These are phyloP conservation scores for Fraxinus floribunda DNA, from an alignment of 305 asterid genomes.

Conservation along the genomic window DNA sequence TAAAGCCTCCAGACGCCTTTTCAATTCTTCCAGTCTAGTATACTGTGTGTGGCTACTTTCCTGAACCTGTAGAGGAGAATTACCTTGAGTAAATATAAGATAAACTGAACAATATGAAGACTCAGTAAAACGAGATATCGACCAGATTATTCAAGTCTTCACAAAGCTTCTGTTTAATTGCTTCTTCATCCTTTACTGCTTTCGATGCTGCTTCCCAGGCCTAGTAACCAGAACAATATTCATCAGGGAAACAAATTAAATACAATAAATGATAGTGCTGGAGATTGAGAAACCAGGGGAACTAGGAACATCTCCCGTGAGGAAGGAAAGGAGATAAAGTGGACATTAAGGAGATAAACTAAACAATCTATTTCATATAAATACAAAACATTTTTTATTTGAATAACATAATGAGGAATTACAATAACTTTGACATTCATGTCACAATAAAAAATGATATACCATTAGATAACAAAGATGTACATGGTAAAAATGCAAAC, in stretches of 20 bases:
- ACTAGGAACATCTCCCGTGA: background rate
- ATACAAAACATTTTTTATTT: background rate
- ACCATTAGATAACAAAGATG: background rate
- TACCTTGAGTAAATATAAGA: slow-evolving; percentile 9
- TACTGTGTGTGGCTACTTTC: slow-evolving; percentile 75
- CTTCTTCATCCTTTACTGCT: slow-evolving; percentile 83
- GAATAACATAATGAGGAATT: background rate
- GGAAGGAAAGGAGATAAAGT: background rate
- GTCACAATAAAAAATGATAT: background rate
- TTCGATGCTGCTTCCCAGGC: slow-evolving; percentile 90
- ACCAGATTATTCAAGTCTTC: slow-evolving; percentile 83
- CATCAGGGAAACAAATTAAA: slow-evolving; percentile 12
- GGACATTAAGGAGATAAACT: slow-evolving; percentile 3
- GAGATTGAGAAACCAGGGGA: slow-evolving; percentile 3
- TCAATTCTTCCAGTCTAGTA: slow-evolving; percentile 83
- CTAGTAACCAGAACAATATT: slow-evolving; percentile 35
- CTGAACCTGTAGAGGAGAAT: slow-evolving; percentile 53
- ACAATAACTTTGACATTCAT: background rate
- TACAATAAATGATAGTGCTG: slow-evolving; percentile 7
- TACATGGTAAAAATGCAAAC: background rate
- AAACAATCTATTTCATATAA: background rate
- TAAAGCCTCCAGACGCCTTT: slow-evolving; percentile 80
- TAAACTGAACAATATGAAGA: slow-evolving; percentile 9
- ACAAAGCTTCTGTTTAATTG: slow-evolving; percentile 75
- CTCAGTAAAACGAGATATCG: background rate